Base-by-base conservation (phyloP, 345 rosid genomes). In the Streptanthus diversifolius region DNA sequence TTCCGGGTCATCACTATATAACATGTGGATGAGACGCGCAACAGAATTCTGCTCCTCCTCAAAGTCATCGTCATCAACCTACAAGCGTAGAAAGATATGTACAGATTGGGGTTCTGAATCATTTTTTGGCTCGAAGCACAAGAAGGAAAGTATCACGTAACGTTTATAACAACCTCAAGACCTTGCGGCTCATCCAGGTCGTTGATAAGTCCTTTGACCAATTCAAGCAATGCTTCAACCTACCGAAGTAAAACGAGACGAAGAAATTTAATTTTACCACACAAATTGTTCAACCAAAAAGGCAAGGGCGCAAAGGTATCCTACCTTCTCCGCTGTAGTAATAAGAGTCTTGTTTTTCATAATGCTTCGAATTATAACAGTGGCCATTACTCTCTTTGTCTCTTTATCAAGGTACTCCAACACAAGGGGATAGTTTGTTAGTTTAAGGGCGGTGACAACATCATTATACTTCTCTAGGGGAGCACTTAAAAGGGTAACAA, bases 31-130 rank as follows among this genome's bases (percentile, higher is more conserved):
- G 57, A 95, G 93, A 59, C 97, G 93, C 17, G 97, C 92, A 70
- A 95, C 98, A 68, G 99, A 88, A 83, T 87, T 92, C 80, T 95
- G 99, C 83, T 92, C 98, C 83, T 88, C 98, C 81, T 85, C 88
- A 72, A 91, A 95, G 80, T 95, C 98, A 68, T 95, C 96, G 84
- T 90, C 92, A 80, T 91, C 98, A 71, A 88, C 78, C 99, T 95
- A 75, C 55, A 66, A 18, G 62, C 15, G 33, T 37, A 67, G 27
- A 63, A 72, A 52, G 15, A 61, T 36, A 35, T 40, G 43, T 27
- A 63, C 17, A 47, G 17, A 44, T 70, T 58, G 25, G 29, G 39
- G 59, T 33, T 62, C 48, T 22, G 47, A 15, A 17, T 57, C 21
- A 1, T 29, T n/a, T 40, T 5, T 33, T 27, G 52, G 37, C 71